Conservation (phyloP, 441 rosid species). For the Monsonia emarginata region DNA sequence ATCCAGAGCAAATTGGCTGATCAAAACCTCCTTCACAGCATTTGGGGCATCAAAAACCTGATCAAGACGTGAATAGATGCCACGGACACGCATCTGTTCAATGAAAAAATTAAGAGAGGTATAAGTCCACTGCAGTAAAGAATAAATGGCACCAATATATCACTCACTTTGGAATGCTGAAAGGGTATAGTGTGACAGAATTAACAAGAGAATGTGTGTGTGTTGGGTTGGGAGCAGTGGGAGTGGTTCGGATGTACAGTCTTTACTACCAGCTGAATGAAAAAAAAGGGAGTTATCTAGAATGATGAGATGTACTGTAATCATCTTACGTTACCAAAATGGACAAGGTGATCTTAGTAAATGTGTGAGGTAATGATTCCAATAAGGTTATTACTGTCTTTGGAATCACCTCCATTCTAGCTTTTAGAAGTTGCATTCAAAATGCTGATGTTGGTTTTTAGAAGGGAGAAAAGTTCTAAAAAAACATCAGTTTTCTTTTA, state of each 20-base stretch:
- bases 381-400: background rate
- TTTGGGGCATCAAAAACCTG: constrained; percentile 87
- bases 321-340: background rate
- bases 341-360: background rate
- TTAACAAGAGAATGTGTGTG: background rate
- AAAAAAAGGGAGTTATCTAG: too few relatives aligned
- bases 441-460: too few relatives aligned
- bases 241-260: too few relatives aligned
- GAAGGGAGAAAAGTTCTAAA: background rate
- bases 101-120: constrained; percentile 6
- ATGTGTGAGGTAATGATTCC: background rate
- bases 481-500: too few relatives aligned
- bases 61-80: constrained; percentile 72
- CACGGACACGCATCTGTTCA: constrained; percentile 58
- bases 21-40: constrained; percentile 76
- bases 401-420: background rate
- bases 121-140: background rate
- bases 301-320: too few relatives aligned
- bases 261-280: too few relatives aligned
- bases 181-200: too few relatives aligned
- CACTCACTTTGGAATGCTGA: too few relatives aligned
- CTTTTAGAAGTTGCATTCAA: background rate
- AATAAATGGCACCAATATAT: too few relatives aligned
- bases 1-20: constrained; percentile 63
- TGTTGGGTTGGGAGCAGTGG: background rate